Base-by-base conservation (phyloP, 1,284 basidiomycete species). In the Rhodotorula sp. region DNA sequence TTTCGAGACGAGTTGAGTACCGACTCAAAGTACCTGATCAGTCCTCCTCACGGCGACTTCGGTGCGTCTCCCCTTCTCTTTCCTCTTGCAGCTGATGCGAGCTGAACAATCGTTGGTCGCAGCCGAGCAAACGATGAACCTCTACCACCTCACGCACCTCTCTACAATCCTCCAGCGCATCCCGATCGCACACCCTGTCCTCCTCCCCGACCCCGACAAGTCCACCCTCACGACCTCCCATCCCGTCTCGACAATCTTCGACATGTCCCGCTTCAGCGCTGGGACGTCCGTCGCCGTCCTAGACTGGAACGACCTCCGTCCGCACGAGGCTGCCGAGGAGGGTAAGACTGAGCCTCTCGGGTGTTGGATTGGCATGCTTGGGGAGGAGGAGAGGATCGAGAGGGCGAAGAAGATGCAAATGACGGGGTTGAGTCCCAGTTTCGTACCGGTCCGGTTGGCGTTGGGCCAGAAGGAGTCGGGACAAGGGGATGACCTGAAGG, bases 61-160 rank as follows among this genome's bases (percentile, higher is more conserved):
- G 70, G 73, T 74, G 24, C 20, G 68, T 49, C 2, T 11, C n/a
- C 17, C n/a, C n/a, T n/a, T n/a, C n/a, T n/a, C n/a, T n/a, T n/a
- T n/a, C n/a, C n/a, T n/a, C n/a, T n/a, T n/a, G n/a, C n/a, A n/a
- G n/a, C n/a, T n/a, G n/a, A n/a, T n/a, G n/a, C 19, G 24, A 8
- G 7, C 51, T 47, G 20, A 52, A 10, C 20, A 1, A 5, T 10
- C 7, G 2, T 4, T 32, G 0, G 7, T 15, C 19, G 24, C 66
- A 74, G 73, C 70, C 44, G 68, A 72, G 27, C 71, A 72, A 57
- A 66, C 63, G n/a, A 70, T 72, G 64, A 68, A 71, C 51, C 59
- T 74, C 13, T 74, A 72, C 59, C 71, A 72, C 52, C 71, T 74
- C 59, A 58, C 73, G 2, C 67, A 72, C 34, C 66, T 74, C 39